Evolutionary conservation across 2,329 filamentous ascomycete genomes (phyloP), one percentile per base, ranked within the genome.

Genomic region (Zopfia rhizophila): DNA sequence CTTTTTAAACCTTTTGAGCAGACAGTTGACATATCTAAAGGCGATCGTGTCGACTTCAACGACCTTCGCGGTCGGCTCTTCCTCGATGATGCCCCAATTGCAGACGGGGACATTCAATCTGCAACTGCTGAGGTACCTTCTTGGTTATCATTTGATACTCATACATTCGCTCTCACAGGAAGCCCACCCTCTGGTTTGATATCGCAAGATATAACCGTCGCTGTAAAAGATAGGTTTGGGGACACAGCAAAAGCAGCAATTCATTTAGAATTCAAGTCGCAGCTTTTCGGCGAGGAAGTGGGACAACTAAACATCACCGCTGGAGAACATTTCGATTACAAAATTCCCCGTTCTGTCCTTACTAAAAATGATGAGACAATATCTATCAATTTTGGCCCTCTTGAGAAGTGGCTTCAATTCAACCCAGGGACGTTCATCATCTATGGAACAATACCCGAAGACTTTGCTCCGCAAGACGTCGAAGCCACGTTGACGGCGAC

Each of bases 61-160:
- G 53, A 56, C 17, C 42, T 77, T 12, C 60, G 61, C 25, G 55
- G 50, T 17, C 61, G 66, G 31, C 48, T 77, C 4, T 66, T 61
- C 16, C 53, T 72, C 5, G 71, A 76, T 48, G 67, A 66, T n/a
- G 43, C 57, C 5, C 64, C 75, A 1, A 72, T 85, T 2, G 68
- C 69, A 3, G 66, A 75, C 3, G 72, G 73, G 0, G 78, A 85
- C 21, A 58, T 92, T 22, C 60, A 65, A 11, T 76, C 77, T 1
- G 76, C 84, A 5, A 75, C 78, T 1, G 77, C 80, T 1, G 72
- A 80, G 18, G 66, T 85, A 10, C 90, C 91, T 0, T 63, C 74
- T 3, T 96, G 91, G 91, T 68, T 95, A 18, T 73, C 74, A 0
- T 82, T 94, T 40, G 79, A 94, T 59, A 72, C 79, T 2, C 58